Percentiles rank a stretch among this genome's conserved stretches.
Evolutionary conservation across 2,329 filamentous ascomycete genomes (phyloP).

Genomic region (Pseudohalonectria lignicola): DNA sequence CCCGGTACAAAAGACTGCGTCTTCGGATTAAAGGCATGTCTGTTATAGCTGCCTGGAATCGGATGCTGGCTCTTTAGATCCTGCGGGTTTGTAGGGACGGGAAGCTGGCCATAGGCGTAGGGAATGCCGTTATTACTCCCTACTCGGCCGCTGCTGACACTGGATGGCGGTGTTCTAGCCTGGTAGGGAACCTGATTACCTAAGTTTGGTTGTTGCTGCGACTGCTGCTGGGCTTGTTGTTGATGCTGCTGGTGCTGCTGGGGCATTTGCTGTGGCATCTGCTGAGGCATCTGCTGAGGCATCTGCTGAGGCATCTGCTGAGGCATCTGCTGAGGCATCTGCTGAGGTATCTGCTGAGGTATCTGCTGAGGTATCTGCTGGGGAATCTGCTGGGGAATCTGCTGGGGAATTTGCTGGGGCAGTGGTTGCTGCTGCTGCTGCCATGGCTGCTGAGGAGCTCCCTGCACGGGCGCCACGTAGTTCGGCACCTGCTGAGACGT

Average conservation of each 20-base stretch:
- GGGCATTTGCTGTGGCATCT: conserved; percentile 8
- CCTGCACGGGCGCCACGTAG: background rate
- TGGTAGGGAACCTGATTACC: conserved; percentile 16
- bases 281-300: conserved; percentile 15
- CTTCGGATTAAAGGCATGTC: conserved; percentile 86
- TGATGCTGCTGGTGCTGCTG: too few species aligned
- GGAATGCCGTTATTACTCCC: conserved; percentile 31
- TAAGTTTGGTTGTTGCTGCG: too few species aligned
- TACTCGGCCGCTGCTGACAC: background rate
- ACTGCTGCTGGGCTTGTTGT: too few species aligned
- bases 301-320: conserved; percentile 20
- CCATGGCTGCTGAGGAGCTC: background rate
- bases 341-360: too few species aligned
- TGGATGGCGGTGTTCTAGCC: conserved; percentile 11
- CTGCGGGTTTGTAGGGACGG: conserved; percentile 56
- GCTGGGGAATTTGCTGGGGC: too few species aligned
- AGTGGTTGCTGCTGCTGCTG: conserved; percentile 7
- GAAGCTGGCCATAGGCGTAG: conserved; percentile 73
- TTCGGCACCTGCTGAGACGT: background rate
- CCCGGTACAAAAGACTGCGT: conserved; percentile 83
- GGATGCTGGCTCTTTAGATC: conserved; percentile 70
- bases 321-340: conserved; percentile 21
- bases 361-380: too few species aligned
- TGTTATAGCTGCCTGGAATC: conserved; percentile 53
- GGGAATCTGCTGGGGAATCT: too few species aligned